Conservation (phyloP, 345 rosid species). For the Kernera saxatilis region DNA sequence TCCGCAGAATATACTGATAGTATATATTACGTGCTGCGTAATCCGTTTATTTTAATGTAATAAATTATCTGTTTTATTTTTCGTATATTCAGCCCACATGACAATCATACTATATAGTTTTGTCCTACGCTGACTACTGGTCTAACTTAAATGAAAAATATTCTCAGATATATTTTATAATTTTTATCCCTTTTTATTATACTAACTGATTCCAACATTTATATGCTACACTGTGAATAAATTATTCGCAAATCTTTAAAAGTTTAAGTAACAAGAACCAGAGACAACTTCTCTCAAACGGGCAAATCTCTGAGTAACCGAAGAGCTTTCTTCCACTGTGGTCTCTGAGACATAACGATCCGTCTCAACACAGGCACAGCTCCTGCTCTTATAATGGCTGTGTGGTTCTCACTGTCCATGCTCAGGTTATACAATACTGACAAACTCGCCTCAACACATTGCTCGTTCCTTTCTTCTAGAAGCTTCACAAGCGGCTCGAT, state of each 20-base stretch:
- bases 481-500: constrained; percentile 66
- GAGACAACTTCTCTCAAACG: constrained; percentile 27
- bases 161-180: no score
- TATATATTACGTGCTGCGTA: background rate
- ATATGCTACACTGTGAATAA: background rate
- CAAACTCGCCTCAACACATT: constrained; percentile 60
- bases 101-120: background rate
- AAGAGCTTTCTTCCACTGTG: constrained; percentile 75
- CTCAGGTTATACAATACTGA: constrained; percentile 66
- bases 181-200: no score
- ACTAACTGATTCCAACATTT: background rate
- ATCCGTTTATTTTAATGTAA: background rate
- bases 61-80: background rate
- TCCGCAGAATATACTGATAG: background rate
- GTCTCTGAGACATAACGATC: constrained; percentile 57
- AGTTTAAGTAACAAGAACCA: background rate
- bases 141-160: no score
- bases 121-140: no score
- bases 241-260: background rate
- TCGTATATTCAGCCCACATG: background rate
- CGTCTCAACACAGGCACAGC: constrained; percentile 69
- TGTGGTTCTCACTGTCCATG: constrained; percentile 81
- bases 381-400: constrained; percentile 63
- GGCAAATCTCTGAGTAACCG: constrained; percentile 64
- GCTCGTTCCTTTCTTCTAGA: constrained; percentile 54